These are phyloP conservation scores for Umbellularia californica DNA, from an alignment of 164 flowering plant species.

Conservation along the genomic window DNA sequence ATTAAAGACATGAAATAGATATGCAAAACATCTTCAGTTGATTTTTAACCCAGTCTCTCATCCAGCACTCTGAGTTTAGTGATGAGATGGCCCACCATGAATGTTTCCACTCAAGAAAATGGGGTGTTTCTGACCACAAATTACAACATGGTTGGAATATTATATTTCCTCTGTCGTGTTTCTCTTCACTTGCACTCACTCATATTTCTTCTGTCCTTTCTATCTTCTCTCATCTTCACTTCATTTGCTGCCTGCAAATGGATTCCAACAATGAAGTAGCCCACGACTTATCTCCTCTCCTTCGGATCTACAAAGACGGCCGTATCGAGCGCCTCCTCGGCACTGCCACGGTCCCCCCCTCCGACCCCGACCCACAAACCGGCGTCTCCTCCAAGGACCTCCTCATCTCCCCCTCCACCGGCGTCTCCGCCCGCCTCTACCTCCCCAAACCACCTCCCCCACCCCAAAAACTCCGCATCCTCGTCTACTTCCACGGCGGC, in stretches of 20 bases:
- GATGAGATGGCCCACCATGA: no score
- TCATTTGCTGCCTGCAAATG: conserved; percentile 6
- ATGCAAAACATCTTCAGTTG: no score
- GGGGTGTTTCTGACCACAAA: no score
- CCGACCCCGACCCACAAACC: conserved; percentile 25
- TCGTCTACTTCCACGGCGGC: conserved; percentile 21
- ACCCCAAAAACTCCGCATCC: conserved; percentile 16
- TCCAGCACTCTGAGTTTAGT: no score
- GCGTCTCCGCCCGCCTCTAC: conserved; percentile 36
- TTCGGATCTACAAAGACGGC: conserved; percentile 42
- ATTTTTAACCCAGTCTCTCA: no score
- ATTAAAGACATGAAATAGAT: no score
- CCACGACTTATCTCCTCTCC: conserved; percentile 27
- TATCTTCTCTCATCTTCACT: not conserved
- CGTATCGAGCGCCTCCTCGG: conserved; percentile 27
- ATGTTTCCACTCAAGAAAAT: no score
- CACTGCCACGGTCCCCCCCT: conserved; percentile 19
- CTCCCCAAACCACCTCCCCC: conserved; percentile 23
- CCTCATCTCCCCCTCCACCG: conserved; percentile 13
- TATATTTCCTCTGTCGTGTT: no score
- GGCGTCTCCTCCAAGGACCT: conserved; percentile 50
- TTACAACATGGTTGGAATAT: no score
- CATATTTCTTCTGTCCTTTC: not conserved
- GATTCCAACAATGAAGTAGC: conserved; percentile 17
- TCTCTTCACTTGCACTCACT: no score